Base-by-base conservation (phyloP, 495 filamentous ascomycete genomes). In the Neurospora sp. region DNA sequence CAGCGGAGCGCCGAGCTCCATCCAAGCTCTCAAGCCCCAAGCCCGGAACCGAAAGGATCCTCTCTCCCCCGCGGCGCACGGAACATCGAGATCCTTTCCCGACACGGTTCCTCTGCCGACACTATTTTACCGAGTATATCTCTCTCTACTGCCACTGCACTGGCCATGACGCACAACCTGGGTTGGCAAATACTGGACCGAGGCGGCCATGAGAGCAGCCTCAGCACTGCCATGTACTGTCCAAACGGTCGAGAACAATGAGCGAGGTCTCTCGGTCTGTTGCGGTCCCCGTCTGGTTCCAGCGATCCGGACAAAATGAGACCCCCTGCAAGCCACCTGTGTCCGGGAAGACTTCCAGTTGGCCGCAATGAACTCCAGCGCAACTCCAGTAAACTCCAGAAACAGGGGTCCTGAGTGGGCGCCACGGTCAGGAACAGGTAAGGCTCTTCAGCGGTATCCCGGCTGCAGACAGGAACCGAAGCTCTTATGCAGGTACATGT, bases 291-390 rank as follows among this genome's bases (percentile, higher is more conserved):
- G 46, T 44, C 39, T 48, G 41, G 61, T 20, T 35, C 40, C 79
- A 74, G 76, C 73, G 74, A 74, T 74, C 74, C 70, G 71, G 75
- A 76, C 31, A 70, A 74, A 72, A 71, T 70, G 27, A 68, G 38
- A 68, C 31, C 18, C 78, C 77, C 76, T 78, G 77, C 74, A 73
- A 69, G 70, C 73, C 73, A 75, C 70, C 69, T n/a, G 22, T 37
- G 14, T 37, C 76, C 79, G 75, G 77, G 75, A 78, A 72, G 74
- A 59, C 53, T 79, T 81, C 77, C 78, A 75, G 79, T 81, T 80
- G 78, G 78, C 53, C 53, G 14, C 53, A 35, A 66, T 66, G 27
- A 31, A 31, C 27, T 66, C 53, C 53, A 35, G 53, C 14, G 53
- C 53, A 66, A 37, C 53, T 66, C 53, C 53, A 61, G 53, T 61